These are phyloP conservation scores for Nasturtium officinale DNA, from an alignment of 345 rosid species.

Conservation along the genomic window DNA sequence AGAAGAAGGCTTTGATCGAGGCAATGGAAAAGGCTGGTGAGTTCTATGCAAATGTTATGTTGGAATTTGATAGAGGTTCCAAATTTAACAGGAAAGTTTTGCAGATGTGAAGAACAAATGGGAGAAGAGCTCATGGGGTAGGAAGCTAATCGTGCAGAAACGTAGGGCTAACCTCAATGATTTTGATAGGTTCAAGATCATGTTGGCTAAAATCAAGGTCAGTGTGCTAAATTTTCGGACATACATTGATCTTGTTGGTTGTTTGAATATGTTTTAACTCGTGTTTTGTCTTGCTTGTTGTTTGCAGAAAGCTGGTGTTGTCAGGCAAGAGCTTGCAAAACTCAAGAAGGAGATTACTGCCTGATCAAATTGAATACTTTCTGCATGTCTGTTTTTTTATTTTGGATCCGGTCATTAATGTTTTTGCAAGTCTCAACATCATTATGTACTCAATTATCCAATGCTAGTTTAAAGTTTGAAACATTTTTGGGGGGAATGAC, in stretches of 20 bases:
- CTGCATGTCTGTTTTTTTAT: slow-evolving; percentile 3
- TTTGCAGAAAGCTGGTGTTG: slow-evolving; percentile 55
- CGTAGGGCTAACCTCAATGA: slow-evolving; percentile 73
- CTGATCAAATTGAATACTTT: neutral
- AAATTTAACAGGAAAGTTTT: neutral
- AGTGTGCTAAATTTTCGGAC: neutral
- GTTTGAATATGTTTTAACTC: neutral
- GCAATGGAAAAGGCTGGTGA: slow-evolving; percentile 95
- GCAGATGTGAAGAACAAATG: slow-evolving; percentile 79
- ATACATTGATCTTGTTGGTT: neutral
- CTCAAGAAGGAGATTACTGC: slow-evolving; percentile 54
- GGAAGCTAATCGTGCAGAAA: slow-evolving; percentile 74
- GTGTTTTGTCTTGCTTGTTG: neutral
- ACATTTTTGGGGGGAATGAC: neutral
- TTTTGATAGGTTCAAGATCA: slow-evolving; percentile 80
- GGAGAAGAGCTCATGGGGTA: slow-evolving; percentile 87
- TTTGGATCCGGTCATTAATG: slow-evolving; percentile 29
- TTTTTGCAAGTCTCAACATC: slow-evolving; percentile 14
- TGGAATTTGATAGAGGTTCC: neutral
- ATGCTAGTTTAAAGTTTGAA: slow-evolving; percentile 27
- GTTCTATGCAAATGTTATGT: slow-evolving; percentile 7
- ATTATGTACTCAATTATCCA: neutral
- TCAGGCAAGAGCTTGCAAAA: slow-evolving; percentile 61
- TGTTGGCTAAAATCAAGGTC: slow-evolving; percentile 85
- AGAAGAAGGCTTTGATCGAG: slow-evolving; percentile 80